These are phyloP conservation scores for Akebia trifoliata DNA, from an alignment of 164 flowering plant genomes.

Conservation along the genomic window DNA sequence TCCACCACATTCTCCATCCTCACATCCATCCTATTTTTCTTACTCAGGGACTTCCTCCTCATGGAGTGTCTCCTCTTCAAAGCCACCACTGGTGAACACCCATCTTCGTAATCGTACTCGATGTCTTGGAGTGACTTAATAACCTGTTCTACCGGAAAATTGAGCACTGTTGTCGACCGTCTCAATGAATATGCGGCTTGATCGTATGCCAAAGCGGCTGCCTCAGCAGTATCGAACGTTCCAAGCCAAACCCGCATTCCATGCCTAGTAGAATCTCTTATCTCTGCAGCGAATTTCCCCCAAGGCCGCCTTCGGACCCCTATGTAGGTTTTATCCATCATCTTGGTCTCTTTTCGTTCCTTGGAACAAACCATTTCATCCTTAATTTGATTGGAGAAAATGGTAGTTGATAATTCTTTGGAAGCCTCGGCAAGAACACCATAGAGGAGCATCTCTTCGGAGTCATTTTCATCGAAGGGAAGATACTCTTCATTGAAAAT, in stretches of 20 bases:
- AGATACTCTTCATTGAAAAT: conserved; percentile 14
- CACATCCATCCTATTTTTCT: conserved; percentile 22
- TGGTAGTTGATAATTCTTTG: not conserved
- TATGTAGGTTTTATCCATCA: conserved; percentile 23
- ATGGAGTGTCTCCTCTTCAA: conserved; percentile 51
- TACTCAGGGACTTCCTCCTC: conserved; percentile 23
- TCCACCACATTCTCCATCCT: conserved; percentile 36
- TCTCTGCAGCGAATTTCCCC: conserved; percentile 73
- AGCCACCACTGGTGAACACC: conserved; percentile 52
- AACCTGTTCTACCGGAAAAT: conserved; percentile 50
- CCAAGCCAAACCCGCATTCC: conserved; percentile 72
- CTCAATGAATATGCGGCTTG: conserved; percentile 59
- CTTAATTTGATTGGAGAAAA: not conserved
- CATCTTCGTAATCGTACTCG: conserved; percentile 25
- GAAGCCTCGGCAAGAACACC: conserved; percentile 29
- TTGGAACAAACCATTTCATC: conserved; percentile 26
- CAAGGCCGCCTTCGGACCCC: conserved; percentile 55
- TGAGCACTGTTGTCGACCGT: conserved; percentile 47
- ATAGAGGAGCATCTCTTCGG: conserved; percentile 50
- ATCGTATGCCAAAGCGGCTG: conserved; percentile 70
- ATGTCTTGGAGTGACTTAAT: conserved; percentile 42
- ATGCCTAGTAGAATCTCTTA: conserved; percentile 65
- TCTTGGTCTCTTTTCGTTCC: not conserved
- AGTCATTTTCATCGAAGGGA: conserved; percentile 57
- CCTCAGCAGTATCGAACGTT: conserved; percentile 72